These are phyloP conservation scores for Grigorovia yakushimaensis DNA, from an alignment of 805 yeast species.

Conservation along the genomic window DNA sequence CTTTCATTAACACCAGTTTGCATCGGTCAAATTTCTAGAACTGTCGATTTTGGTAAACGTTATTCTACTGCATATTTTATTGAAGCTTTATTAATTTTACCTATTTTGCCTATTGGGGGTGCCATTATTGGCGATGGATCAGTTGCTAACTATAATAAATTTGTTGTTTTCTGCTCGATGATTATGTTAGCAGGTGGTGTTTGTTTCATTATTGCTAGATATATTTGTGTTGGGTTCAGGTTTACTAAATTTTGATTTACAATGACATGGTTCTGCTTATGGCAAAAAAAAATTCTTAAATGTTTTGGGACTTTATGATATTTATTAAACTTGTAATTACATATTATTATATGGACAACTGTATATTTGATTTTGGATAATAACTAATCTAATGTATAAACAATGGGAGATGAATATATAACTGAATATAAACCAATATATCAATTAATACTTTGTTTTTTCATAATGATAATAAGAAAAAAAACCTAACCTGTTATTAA, in stretches of 20 bases:
- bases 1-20: constrained; percentile 51
- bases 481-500: background rate
- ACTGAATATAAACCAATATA: background rate
- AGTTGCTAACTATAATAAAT: constrained; percentile 31
- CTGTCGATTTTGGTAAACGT: constrained; percentile 45
- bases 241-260: constrained; percentile 8
- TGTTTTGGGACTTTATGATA: constrained; percentile 1
- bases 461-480: background rate
- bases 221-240: constrained; percentile 35
- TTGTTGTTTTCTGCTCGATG: constrained; percentile 36
- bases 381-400: background rate
- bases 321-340: background rate
- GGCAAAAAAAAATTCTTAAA: background rate
- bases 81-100: constrained; percentile 43
- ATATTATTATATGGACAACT: background rate
- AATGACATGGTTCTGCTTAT: too few relatives aligned
- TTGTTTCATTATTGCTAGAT: constrained; percentile 34
- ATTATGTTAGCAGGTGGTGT: constrained; percentile 32
- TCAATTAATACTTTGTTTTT: background rate
- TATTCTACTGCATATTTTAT: constrained; percentile 50
- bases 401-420: background rate
- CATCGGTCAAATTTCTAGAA: constrained; percentile 49
- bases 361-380: background rate
- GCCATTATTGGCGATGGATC: constrained; percentile 33
- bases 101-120: constrained; percentile 43